These are phyloP conservation scores for Vararia minispora DNA, from an alignment of 768 basidiomycete genomes.

Conservation along the genomic window DNA sequence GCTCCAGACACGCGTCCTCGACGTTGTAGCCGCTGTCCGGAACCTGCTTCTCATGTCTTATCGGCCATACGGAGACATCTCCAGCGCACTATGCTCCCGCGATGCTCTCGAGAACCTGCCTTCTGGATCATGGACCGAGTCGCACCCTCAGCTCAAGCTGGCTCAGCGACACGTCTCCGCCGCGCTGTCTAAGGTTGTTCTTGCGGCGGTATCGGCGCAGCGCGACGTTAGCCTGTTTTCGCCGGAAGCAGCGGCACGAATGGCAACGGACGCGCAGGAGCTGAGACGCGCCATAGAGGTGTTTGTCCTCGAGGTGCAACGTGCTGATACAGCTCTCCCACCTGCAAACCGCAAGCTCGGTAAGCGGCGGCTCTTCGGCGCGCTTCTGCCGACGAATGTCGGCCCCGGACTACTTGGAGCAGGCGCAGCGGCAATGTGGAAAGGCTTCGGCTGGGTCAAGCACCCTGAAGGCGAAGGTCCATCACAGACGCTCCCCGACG, in stretches of 20 bases:
- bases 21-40: constrained; percentile 56
- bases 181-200: constrained; percentile 82
- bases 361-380: too few species aligned
- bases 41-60: too few species aligned
- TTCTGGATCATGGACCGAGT: constrained; percentile 15
- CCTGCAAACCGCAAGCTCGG: too few species aligned
- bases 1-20: constrained; percentile 49
- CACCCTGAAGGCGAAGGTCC: constrained; percentile 35
- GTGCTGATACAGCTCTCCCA: too few species aligned
- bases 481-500: constrained; percentile 31
- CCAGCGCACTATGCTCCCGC: too few species aligned
- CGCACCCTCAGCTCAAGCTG: constrained; percentile 63
- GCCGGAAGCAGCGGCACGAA: constrained; percentile 53
- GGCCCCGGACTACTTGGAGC: too few species aligned
- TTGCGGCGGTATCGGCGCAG: constrained; percentile 83
- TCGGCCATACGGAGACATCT: too few species aligned
- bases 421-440: too few species aligned
- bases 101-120: background rate
- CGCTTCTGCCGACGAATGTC: too few species aligned
- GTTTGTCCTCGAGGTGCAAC: constrained; percentile 61
- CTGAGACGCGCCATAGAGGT: constrained; percentile 59
- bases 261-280: constrained; percentile 67
- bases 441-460: constrained; percentile 70
- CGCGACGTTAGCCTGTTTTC: constrained; percentile 61
- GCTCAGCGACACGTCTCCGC: constrained; percentile 81